Conservation (phyloP, 805 yeast species). For the Kazachstania psychrophila region DNA sequence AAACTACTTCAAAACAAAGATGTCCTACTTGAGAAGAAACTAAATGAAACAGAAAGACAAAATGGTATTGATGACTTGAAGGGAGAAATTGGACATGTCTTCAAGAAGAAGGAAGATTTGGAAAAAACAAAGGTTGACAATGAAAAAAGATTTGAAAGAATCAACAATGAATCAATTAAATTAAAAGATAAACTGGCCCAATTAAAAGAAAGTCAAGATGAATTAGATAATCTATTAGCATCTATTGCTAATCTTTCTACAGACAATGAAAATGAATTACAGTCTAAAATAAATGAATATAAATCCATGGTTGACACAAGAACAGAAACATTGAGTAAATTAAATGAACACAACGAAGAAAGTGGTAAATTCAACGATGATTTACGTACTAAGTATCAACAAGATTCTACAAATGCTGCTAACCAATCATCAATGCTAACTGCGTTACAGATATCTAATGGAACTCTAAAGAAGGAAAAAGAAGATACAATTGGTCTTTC, state of each 20-base stretch:
- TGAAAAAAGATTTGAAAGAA: slow-evolving; percentile 20
- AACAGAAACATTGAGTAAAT: slow-evolving; percentile 29
- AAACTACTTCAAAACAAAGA: slow-evolving; percentile 17
- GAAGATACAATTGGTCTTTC: slow-evolving; percentile 29
- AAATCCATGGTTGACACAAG: background rate
- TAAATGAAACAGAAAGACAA: slow-evolving; percentile 35
- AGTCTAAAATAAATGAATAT: slow-evolving; percentile 1
- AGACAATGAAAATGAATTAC: background rate
- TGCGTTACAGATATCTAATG: slow-evolving; percentile 22
- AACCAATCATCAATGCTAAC: slow-evolving; percentile 30
- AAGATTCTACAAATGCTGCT: slow-evolving; percentile 39
- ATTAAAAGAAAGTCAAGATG: slow-evolving; percentile 6
- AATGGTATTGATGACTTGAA: slow-evolving; percentile 33
- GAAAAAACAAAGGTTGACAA: slow-evolving; percentile 19
- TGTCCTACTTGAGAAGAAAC: slow-evolving; percentile 23
- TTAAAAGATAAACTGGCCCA: slow-evolving; percentile 9
- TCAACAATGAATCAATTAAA: slow-evolving; percentile 11
- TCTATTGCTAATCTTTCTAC: background rate
- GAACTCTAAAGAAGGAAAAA: slow-evolving; percentile 23
- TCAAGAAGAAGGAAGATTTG: slow-evolving; percentile 27
- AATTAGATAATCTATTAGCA: background rate
- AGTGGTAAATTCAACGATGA: slow-evolving; percentile 22
- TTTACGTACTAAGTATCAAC: slow-evolving; percentile 38
- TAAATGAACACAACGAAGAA: slow-evolving; percentile 44
- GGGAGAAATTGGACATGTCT: slow-evolving; percentile 34